Evolutionary conservation across 2,329 filamentous ascomycete genomes (phyloP).

Genomic region (Claviceps spartinae): DNA sequence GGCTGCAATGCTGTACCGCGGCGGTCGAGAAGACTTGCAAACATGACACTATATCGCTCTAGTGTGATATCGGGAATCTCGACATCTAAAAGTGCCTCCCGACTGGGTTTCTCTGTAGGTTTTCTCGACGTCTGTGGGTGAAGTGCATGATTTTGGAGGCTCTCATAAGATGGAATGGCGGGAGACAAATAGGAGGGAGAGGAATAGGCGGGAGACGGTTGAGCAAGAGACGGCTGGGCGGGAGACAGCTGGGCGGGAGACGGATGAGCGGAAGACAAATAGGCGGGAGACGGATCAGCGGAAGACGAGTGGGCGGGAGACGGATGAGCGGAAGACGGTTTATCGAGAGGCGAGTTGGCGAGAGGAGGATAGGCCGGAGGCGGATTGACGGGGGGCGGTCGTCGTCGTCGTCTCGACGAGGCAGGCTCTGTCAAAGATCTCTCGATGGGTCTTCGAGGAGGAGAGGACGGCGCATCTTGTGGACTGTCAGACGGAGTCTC

Average conservation of each 20-base stretch:
- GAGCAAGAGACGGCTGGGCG: too few species aligned
- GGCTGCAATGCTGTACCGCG: constrained; percentile 13
- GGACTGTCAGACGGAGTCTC: background rate
- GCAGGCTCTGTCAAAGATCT: constrained; percentile 2
- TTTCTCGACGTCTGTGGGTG: background rate
- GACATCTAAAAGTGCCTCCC: constrained; percentile 46
- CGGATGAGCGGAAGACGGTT: too few species aligned
- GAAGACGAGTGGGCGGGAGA: too few species aligned
- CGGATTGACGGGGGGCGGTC: too few species aligned
- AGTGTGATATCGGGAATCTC: constrained; percentile 69
- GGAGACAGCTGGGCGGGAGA: too few species aligned
- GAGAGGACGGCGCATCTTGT: background rate
- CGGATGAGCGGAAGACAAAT: too few species aligned
- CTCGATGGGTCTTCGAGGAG: background rate
- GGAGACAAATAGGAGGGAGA: too few species aligned
- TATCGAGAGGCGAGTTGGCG: too few species aligned
- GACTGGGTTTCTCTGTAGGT: background rate
- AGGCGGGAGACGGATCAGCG: too few species aligned
- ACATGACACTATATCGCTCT: constrained; percentile 93
- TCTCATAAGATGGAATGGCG: background rate
- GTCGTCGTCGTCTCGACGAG: background rate
- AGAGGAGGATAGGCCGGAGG: too few species aligned
- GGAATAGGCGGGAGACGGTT: too few species aligned
- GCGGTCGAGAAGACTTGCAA: constrained; percentile 54
- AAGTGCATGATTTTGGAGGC: background rate